Evolutionary conservation across 441 rosid species (phyloP), one percentile per base, ranked within the genome.

Genomic region (Omphalea diandra): DNA sequence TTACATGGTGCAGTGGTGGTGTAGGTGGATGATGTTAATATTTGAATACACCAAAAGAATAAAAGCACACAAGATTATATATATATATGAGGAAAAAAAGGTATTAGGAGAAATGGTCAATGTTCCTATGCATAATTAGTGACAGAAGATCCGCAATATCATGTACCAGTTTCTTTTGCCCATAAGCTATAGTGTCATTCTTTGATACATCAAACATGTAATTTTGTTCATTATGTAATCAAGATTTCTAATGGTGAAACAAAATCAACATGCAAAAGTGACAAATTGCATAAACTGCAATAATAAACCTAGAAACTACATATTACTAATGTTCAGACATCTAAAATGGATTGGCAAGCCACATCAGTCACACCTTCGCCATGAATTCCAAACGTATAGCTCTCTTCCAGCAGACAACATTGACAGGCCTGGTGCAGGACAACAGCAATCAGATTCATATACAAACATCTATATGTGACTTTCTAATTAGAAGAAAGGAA

Each of bases 401-500:
- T 11, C 97, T 93, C 82, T 68, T 91, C 99, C 97, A 91, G 86
- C 97, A 91, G 70, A 94, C 97, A 70, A 94, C 97, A 81, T 85
- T 90, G 71, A 92, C 87, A 11, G 97, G 97, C 90, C 99, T 94
- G 85, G 63, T 49, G 63, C 61, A 76, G 75, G 73, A 71, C 65
- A 79, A 75, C 68, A 76, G 56, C 63, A 18, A 72, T 77, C 74
- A 81, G 81, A 67, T 74, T 43, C 69, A 65, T 15, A 65, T 36
- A 36, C 22, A 46, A 60, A 61, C 27, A 59, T 64, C 67, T 20
- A 65, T 31, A 55, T 50, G 72, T 63, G 61, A 40, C 71, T 49
- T 54, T 38, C 58, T 58, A 50, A 70, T 61, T 64, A 69, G 44
- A 46, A 24, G 57, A 55, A 69, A 47, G 2, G 17, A 27, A 54